A percentile compares a stretch with the other conserved stretches of the same genome.
Conservation (phyloP, 1,284 basidiomycete species). For the Trichosporon sp. region DNA sequence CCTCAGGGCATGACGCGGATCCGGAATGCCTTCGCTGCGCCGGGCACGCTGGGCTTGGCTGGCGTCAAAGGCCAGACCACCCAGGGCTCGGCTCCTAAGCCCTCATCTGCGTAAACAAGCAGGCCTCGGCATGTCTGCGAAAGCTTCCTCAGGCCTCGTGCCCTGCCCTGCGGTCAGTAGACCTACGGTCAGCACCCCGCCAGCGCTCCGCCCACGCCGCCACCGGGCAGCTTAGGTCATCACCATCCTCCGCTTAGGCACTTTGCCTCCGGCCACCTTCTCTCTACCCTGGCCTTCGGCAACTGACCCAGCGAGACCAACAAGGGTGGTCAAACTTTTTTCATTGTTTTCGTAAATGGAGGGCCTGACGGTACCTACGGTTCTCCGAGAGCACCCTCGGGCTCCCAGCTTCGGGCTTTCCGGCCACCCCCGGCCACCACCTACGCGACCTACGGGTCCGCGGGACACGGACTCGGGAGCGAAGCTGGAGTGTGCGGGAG, state of each 20-base stretch:
- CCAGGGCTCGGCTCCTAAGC: not conserved
- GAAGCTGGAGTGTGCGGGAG: not conserved
- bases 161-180: not conserved
- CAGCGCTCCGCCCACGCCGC: too few species aligned
- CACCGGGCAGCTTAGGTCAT: not conserved
- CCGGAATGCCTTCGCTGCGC: not conserved
- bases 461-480: not conserved
- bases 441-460: too few species aligned
- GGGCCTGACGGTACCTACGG: not conserved
- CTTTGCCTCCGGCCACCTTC: not conserved
- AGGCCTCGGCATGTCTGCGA: too few species aligned
- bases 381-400: too few species aligned
- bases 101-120: not conserved
- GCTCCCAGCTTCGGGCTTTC: too few species aligned
- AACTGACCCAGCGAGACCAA: too few species aligned
- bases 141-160: not conserved
- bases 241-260: not conserved
- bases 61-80: not conserved
- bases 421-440: not conserved
- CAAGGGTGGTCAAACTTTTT: not conserved
- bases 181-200: not conserved
- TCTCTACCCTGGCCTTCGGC: too few species aligned
- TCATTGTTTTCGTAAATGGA: conserved; percentile 9
- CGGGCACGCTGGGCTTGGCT: too few species aligned
- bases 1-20: conserved; percentile 11